Conservation (phyloP, 116 monocot genomes). For the Zostera marina region DNA sequence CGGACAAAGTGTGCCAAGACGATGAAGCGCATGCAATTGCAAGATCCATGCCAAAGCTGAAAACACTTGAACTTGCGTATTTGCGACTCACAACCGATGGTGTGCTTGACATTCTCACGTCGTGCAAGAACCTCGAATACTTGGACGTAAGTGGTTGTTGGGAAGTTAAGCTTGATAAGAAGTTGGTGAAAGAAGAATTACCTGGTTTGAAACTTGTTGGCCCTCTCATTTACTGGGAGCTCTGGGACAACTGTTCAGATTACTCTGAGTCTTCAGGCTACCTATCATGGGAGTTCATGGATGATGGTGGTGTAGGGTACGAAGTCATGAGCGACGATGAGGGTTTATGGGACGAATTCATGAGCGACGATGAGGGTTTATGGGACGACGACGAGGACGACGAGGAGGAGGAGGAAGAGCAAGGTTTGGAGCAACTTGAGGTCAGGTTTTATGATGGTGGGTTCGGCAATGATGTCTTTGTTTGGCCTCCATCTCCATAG, state of each 20-base stretch:
- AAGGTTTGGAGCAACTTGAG: conserved; percentile 45
- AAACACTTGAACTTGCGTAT: conserved; percentile 65
- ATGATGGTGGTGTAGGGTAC: conserved; percentile 17
- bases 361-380: conserved; percentile 17
- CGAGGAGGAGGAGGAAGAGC: conserved; percentile 27
- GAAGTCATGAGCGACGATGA: conserved; percentile 18
- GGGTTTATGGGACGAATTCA: conserved; percentile 28
- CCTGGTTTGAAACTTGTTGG: conserved; percentile 47
- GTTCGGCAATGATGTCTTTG: conserved; percentile 39
- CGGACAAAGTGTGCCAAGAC: conserved; percentile 57
- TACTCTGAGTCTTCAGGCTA: conserved; percentile 63
- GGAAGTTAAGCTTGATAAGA: conserved; percentile 74
- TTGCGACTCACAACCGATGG: conserved; percentile 40
- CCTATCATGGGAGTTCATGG: conserved; percentile 63
- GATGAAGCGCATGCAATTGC: conserved; percentile 90
- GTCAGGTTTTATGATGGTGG: conserved; percentile 75
- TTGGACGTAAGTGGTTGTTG: conserved; percentile 82
- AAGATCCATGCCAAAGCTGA: conserved; percentile 57
- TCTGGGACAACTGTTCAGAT: conserved; percentile 66
- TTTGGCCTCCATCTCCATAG: conserved; percentile 80
- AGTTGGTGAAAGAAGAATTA: conserved; percentile 42
- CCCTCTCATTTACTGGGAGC: conserved; percentile 55
- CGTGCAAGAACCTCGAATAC: conserved; percentile 57
- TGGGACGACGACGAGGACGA: conserved; percentile 28
- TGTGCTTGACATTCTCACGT: conserved; percentile 49